Base-by-base conservation (phyloP, 768 basidiomycete genomes). In the Naganishia vishniacii region DNA sequence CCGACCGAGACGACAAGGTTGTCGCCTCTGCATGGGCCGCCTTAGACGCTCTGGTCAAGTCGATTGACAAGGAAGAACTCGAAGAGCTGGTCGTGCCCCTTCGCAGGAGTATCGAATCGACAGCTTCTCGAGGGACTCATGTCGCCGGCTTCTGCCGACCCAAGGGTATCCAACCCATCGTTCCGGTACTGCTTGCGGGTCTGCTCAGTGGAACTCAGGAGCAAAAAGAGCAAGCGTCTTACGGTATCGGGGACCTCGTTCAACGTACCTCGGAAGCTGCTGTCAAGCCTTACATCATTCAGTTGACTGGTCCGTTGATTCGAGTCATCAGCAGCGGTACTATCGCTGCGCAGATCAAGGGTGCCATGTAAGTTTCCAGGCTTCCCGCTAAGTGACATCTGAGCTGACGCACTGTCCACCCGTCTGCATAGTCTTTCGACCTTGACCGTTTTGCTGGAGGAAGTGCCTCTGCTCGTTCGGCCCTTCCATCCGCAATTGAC, bases 401-500 rank as follows among this genome's bases (percentile, higher is more conserved):
- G 41, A 23, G 31, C 31, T 7, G 25, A 16, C 53, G 31, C 20
- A 26, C 11, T 25, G n/a, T 46, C 26, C 37, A 18, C 48, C 23
- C 46, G 23, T 26, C 28, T 16, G 46, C 37, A 0, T 56, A 78
- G 77, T 69, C 82, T 99, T 31, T 84, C 83, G 34, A 89, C 93
- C 5, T 82, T 99, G 53, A 84, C 86, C 0, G 84, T 86, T 23
- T 89, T 97, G 84, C 81, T 98, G 45, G 85, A 86, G 67, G 83
- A 84, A 47, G 92, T 95, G 25, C 92, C 93, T 0, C 80, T 82
- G 3, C 89, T 94, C 69, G 91, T 98, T 70, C 90, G 89, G 76
- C 94, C 94, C 2, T 98, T 98, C 86, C 97, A 97, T 83, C 95
- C 94, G 1, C 95, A 98, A 71, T 79, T 98, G 34, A 94, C 97